Evolutionary conservation across 2,329 filamentous ascomycete genomes (phyloP), one percentile per base, ranked within the genome.

Genomic region (Plectosphaerella sp.): DNA sequence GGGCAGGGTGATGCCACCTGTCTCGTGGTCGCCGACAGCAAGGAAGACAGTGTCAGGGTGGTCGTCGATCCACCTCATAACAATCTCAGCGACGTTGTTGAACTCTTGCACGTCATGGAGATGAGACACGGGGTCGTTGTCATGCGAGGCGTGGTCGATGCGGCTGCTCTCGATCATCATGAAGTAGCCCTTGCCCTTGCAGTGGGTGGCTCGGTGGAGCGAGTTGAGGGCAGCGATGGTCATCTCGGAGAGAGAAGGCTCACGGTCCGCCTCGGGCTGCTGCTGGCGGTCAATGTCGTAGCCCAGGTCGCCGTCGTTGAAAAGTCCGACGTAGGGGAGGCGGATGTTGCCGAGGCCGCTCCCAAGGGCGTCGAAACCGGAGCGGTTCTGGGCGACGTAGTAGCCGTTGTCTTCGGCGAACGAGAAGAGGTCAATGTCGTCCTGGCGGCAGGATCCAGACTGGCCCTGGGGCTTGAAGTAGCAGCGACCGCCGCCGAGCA

Each of bases 41-140:
- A 72, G 61, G 56, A 72, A 63, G 47, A 63, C 59, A 1, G 68
- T 71, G 49, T 65, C 61, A 1, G 64, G 62, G 52, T 72, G 66
- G 24, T 61, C 55, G 51, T 72, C 68, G 50, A 72, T 70, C 66
- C 67, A 71, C 15, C 62, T 53, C 24, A 59, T 64, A 48, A 71
- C 64, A 18, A 61, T 59, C 0, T 63, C 60, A 51, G 71, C 62
- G 10, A 68, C 64, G 5, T 62, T 59, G 58, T 71, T 67, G 56
- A 69, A 72, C 56, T 68, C 66, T 28, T 71, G 60, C 9, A 67
- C 65, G 25, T 72, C 68, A 53, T 68, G 64, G 15, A 80, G 75
- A 59, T 80, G 78, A 15, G 76, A 76, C 15, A 72, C 74, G 9
- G 77, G 73, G 57, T 80, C 77, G 56, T 79, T 79, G 60, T 72